Base-by-base conservation (phyloP, 1,284 basidiomycete genomes). In the Boletus sp. region DNA sequence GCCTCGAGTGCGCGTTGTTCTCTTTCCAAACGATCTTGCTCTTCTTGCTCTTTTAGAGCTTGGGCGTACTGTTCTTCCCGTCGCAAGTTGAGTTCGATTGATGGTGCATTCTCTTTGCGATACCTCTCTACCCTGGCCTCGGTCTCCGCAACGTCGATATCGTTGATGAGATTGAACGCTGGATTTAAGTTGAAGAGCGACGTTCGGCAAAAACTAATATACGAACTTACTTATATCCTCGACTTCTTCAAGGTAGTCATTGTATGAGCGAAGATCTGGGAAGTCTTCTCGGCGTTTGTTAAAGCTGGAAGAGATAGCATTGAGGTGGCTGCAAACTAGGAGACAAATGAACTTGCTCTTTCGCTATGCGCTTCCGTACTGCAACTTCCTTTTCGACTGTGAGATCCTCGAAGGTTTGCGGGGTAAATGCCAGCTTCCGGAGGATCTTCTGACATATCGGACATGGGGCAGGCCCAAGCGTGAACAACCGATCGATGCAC, bases 331-430 rank as follows among this genome's bases (percentile, higher is more conserved):
- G 36, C 20, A 39, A 43, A 26, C 3, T n/a, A 17, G 22, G 13
- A 36, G 14, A 47, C n/a, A 3, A 19, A 41, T 5, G 20, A 7
- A 51, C 66, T 33, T 49, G 77, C 88, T 94, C 88, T 73, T 92
- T 94, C 1, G 87, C 85, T 53, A 98, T 84, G 48, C 91, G 77
- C 57, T 89, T 78, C 47, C 96, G 74, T 5, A 99, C 80, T 2
- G 90, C 84, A 0, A 99, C 90, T 69, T 99, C 96, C 67, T 95
- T 95, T 72, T 99, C 96, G 0, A 99, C 95, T 2, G 79, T 81
- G 16, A 99, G 75, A 66, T 99, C 95, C 69, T 98, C 94, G 57
- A 99, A 99, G 0, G 94, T 98, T 69, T 98, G 96, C 4, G 92
- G 91, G 17, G 85, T 88, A 63, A 99, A 99, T 22, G 93, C 91